Evolutionary conservation across 768 basidiomycete species (phyloP).

Genomic region (Mycena pura): DNA sequence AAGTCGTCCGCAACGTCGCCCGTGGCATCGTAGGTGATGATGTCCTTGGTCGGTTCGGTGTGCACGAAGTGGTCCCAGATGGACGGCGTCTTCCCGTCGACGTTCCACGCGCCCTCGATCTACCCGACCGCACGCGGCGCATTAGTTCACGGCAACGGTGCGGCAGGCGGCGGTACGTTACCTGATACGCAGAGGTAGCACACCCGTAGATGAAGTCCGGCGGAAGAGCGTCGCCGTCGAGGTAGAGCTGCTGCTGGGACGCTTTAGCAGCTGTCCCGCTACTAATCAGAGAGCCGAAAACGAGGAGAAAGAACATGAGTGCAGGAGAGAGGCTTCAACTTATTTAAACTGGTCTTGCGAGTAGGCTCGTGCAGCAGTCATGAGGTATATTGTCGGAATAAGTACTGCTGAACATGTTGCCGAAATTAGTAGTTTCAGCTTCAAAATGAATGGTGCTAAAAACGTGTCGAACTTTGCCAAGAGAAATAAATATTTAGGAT

Average conservation of each 20-base stretch:
- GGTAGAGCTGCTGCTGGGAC: constrained; percentile 16
- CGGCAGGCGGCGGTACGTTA: not conserved
- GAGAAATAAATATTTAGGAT: too few relatives aligned
- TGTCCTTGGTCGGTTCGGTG: constrained; percentile 46
- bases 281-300: not conserved
- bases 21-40: constrained; percentile 49
- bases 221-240: constrained; percentile 20
- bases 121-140: too few relatives aligned
- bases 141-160: not conserved
- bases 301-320: constrained; percentile 11
- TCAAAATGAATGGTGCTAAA: too few relatives aligned
- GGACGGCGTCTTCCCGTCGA: constrained; percentile 45
- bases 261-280: not conserved
- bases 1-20: constrained; percentile 56
- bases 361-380: too few relatives aligned
- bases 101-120: constrained; percentile 54
- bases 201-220: constrained; percentile 22
- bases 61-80: constrained; percentile 59
- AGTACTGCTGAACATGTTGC: too few relatives aligned
- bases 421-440: too few relatives aligned
- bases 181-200: constrained; percentile 25
- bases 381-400: too few relatives aligned
- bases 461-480: too few relatives aligned
- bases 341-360: too few relatives aligned
- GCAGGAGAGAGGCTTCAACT: not conserved